phyloP scores from a whole-genome alignment of 2,329 filamentous ascomycete genomes.

The Colletotrichum tabaci region DNA sequence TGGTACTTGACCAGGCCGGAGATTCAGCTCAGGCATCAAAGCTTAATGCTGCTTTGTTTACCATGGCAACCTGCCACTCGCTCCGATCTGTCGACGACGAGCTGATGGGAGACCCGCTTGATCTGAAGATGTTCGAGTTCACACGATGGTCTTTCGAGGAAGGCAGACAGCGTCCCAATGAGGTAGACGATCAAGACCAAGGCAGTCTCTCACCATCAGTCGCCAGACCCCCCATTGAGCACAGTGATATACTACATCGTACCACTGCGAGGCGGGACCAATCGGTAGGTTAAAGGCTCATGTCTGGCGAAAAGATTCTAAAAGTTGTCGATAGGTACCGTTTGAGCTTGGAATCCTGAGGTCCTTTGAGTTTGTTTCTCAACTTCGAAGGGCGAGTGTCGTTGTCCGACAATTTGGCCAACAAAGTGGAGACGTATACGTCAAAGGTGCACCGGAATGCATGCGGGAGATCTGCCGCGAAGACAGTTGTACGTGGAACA shows the following conservation, averaged over 20 bases:
- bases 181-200: constrained; percentile 81
- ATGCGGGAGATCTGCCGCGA: constrained; percentile 93
- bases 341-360: constrained; percentile 93
- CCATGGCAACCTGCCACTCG: constrained; percentile 98
- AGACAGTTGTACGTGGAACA: constrained; percentile 75
- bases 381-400: constrained; percentile 92
- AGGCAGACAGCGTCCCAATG: constrained; percentile 77
- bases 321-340: constrained; percentile 57
- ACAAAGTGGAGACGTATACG: constrained; percentile 87
- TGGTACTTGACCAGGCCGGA: constrained; percentile 59
- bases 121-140: constrained; percentile 99
- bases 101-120: constrained; percentile 91
- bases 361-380: constrained; percentile 94
- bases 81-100: constrained; percentile 89
- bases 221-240: constrained; percentile 79
- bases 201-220: constrained; percentile 87
- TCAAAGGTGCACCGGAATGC: constrained; percentile 96
- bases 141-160: constrained; percentile 95
- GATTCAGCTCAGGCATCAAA: constrained; percentile 26
- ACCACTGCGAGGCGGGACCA: constrained; percentile 46
- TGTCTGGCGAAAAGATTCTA: constrained; percentile 29
- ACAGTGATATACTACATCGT: constrained; percentile 45
- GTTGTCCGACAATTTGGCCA: constrained; percentile 91
- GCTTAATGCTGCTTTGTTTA: constrained; percentile 80
- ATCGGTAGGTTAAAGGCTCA: constrained; percentile 45